Base-by-base conservation (phyloP, 306 rosid genomes). In the Lithocarpus polystachyus region DNA sequence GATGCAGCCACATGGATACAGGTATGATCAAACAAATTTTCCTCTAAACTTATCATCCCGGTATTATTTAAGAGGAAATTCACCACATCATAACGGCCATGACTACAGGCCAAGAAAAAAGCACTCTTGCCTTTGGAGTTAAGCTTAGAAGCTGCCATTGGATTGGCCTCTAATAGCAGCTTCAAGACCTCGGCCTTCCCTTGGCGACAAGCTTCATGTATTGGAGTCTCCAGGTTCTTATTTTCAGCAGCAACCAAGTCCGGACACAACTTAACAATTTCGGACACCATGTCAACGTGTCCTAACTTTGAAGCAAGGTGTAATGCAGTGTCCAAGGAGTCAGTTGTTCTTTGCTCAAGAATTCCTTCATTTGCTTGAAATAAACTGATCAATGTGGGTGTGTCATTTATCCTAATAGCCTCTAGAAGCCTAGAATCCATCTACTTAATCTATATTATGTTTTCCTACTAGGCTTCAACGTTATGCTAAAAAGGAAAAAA, bases 271-370 rank as follows among this genome's bases (percentile, higher is more conserved):
- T 74, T 86, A 17, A 85, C 37, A 20, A 89, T 92, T 55, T 86
- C 89, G 20, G 76, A 72, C 22, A 83, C 95, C 35, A 88, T 82
- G 26, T 83, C 88, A 13, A 28, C 19, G 76, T 85, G 87, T 9
- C 91, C 95, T 68, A 82, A 83, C 80, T 74, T 85, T 1, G 89
- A 79, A 75, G 97, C 97, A 40, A 85, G 72, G 86, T 92, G 97
- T 69, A 92, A 75, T 56, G 82, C 85, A n/a, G 95, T 89, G 84
- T 82, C 85, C 35, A 65, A 61, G 28, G 89, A 75, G 19, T 76
- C 84, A 2, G 74, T 88, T 22, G 90, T 90, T 78, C 72, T 84
- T 55, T 87, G 92, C 13, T 80, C 83, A 13, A 88, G 76, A 56
- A 86, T 72, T 64, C 78, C 90, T 74, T 85, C 76, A 11, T 79